Base-by-base conservation (phyloP, 306 rosid genomes). In the Crotalaria pallida region DNA sequence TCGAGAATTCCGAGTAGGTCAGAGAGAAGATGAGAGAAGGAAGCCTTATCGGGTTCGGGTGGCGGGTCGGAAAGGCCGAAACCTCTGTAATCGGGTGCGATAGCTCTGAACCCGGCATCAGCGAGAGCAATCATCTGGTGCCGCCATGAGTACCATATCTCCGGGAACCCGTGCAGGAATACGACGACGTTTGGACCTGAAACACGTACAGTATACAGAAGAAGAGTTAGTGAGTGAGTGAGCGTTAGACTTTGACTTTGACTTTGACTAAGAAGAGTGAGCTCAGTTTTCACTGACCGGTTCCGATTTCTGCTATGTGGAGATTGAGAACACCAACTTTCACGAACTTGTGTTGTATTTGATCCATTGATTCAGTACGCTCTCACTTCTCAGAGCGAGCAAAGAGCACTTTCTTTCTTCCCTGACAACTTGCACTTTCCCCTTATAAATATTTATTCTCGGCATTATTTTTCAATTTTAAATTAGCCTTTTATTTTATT, bases 121-220 rank as follows among this genome's bases (percentile, higher is more conserved):
- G 96, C 88, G 0, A 83, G 52, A 1, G 87, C 92, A 1, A 88
- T 52, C 96, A 92, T 86, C 81, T 92, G 98, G 85, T 89, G 88
- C 12, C 93, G 86, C 98, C 98, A 92, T 0, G 96, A 76, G 89
- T 89, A 89, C 98, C 98, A 92, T 72, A 88, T 92, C 84, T 92
- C 96, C 0, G 91, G 96, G 67, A 92, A 92, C 0, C 96, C 96
- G 55, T 89, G 96, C 3, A 92, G 77, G 58, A 89, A 89, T 16
- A 92, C 84, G 61, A 81, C 91, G 22, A 75, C 91, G 74, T 86
- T 86, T 7, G 67, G 72, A 55, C 91, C 93, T 85, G 80, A 67
- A 76, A 66, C 19, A 31, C 59, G 13, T n/a, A n/a, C n/a, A n/a
- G n/a, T n/a, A n/a, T n/a, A n/a, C n/a, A n/a, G n/a, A n/a, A n/a